Evolutionary conservation across 805 yeast species (phyloP).

Genomic region (Kuraishia ogatae): DNA sequence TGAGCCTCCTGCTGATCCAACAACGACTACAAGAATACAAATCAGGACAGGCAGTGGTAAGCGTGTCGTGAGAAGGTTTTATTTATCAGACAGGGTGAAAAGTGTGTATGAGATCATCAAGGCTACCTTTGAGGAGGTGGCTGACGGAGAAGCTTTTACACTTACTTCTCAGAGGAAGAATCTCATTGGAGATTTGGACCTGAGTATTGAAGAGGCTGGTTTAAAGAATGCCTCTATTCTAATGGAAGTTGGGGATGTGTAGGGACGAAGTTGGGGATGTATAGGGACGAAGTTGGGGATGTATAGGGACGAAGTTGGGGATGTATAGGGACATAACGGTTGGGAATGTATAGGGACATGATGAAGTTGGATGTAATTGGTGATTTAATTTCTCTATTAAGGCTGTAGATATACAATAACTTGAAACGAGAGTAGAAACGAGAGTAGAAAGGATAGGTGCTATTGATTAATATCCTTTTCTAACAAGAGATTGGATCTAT

Average conservation of each 20-base stretch:
- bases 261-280: constrained; percentile 30
- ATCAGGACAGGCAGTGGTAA: constrained; percentile 86
- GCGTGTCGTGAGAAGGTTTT: constrained; percentile 66
- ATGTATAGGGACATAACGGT: not conserved
- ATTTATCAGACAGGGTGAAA: constrained; percentile 46
- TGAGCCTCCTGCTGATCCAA: constrained; percentile 53
- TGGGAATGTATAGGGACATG: too few relatives aligned
- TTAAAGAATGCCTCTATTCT: constrained; percentile 75
- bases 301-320: constrained; percentile 30
- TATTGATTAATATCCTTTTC: too few relatives aligned
- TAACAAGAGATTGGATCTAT: too few relatives aligned
- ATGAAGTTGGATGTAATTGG: too few relatives aligned
- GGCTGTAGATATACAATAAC: too few relatives aligned
- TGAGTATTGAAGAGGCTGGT: constrained; percentile 65
- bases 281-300: constrained; percentile 30
- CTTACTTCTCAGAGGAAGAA: constrained; percentile 51
- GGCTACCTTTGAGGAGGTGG: constrained; percentile 36
- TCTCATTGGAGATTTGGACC: constrained; percentile 41
- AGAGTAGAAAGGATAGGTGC: too few relatives aligned
- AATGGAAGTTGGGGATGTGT: constrained; percentile 35
- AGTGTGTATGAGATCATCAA: constrained; percentile 62
- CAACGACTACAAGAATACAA: constrained; percentile 68
- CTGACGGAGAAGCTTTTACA: constrained; percentile 39
- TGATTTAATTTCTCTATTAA: too few relatives aligned
- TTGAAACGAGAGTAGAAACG: too few relatives aligned